These are phyloP conservation scores for Peronospora belbahrii DNA, from an alignment of 352 stramenopile genomes.

Conservation along the genomic window DNA sequence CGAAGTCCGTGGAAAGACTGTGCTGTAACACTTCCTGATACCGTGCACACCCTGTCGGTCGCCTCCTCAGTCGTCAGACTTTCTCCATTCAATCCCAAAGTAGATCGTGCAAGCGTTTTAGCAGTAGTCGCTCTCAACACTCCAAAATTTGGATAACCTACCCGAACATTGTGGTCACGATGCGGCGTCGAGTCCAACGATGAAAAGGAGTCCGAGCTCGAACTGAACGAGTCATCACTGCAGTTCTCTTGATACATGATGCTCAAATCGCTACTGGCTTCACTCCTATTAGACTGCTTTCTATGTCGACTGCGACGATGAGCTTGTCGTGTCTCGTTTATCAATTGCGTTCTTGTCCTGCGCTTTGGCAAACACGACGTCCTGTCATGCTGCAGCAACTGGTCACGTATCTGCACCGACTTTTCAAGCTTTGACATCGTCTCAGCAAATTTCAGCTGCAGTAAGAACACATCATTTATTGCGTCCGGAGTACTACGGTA, in stretches of 20 bases:
- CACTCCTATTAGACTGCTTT: conserved; percentile 8
- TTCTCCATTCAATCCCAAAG: conserved; percentile 13
- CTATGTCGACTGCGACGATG: conserved; percentile 2
- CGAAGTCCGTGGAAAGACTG: background rate
- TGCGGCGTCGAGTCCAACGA: conserved; percentile 18
- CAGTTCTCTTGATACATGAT: conserved; percentile 16
- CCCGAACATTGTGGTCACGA: conserved; percentile 3
- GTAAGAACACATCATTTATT: conserved; percentile 52
- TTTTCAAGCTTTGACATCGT: conserved; percentile 67
- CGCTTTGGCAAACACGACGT: conserved; percentile 1
- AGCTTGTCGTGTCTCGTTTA: background rate
- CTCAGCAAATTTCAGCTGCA: conserved; percentile 65
- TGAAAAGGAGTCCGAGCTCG: conserved; percentile 24
- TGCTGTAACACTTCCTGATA: conserved; percentile 1
- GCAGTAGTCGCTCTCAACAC: conserved; percentile 25
- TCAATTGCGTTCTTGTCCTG: background rate
- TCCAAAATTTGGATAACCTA: conserved; percentile 11
- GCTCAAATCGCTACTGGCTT: conserved; percentile 15
- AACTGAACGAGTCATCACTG: conserved; percentile 29
- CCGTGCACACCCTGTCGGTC: background rate
- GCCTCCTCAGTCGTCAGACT: conserved; percentile 1
- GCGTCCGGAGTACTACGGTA: conserved; percentile 26
- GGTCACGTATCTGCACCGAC: conserved; percentile 50
- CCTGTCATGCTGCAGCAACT: conserved; percentile 28
- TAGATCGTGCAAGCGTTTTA: conserved; percentile 25